These are phyloP conservation scores for Geosmithia putterillii DNA, from an alignment of 2,329 filamentous ascomycete species.

Conservation along the genomic window DNA sequence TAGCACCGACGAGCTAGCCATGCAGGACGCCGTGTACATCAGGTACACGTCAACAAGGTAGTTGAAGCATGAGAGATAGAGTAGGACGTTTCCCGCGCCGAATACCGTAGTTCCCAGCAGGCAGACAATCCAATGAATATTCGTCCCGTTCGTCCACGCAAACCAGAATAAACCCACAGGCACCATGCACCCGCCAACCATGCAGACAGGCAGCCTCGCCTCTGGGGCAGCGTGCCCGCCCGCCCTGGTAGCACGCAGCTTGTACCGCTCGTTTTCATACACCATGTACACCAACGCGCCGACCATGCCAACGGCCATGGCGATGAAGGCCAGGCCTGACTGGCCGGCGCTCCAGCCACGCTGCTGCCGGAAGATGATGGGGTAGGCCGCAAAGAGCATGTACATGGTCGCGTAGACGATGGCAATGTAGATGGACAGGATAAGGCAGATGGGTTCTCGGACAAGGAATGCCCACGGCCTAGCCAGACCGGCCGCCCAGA, in stretches of 20 bases:
- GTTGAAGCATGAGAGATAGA: conserved; percentile 22
- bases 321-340: conserved; percentile 44
- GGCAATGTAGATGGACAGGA: conserved; percentile 46
- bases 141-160: conserved; percentile 33
- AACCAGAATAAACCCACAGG: conserved; percentile 47
- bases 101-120: no score
- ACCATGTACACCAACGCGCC: conserved; percentile 35
- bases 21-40: conserved; percentile 57
- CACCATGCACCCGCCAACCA: conserved; percentile 39
- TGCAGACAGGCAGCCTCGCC: conserved; percentile 38
- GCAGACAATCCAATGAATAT: no score
- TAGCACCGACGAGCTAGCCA: conserved; percentile 56
- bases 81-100: no score
- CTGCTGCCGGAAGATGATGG: conserved; percentile 41
- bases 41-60: conserved; percentile 54
- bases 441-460: conserved; percentile 47
- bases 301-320: conserved; percentile 46
- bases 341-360: conserved; percentile 39
- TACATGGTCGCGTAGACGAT: conserved; percentile 35
- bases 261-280: conserved; percentile 19
- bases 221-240: conserved; percentile 26
- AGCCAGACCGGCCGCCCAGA: conserved; percentile 40
- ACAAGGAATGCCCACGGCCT: conserved; percentile 50
- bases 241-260: not conserved
- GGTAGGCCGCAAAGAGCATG: conserved; percentile 33